These are phyloP conservation scores for Bipolaris zeicola DNA, from an alignment of 2,329 filamentous ascomycete genomes.

Conservation along the genomic window DNA sequence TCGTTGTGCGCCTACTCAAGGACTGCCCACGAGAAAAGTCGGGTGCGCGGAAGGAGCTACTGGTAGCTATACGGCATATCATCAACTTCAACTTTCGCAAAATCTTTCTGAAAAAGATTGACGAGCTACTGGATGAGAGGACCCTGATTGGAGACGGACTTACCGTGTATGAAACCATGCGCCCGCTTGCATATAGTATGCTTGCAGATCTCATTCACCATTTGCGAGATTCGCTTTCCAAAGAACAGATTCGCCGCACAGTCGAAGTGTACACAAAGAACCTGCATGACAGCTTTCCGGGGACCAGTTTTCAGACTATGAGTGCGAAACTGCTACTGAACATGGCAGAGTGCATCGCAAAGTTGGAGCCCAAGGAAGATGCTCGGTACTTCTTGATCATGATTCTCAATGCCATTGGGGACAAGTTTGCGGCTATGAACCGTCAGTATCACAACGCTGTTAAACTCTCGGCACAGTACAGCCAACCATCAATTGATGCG, in stretches of 20 bases:
- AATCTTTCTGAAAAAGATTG: constrained; percentile 92
- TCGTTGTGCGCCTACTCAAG: constrained; percentile 87
- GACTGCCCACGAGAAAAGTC: constrained; percentile 96
- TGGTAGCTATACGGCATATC: constrained; percentile 96
- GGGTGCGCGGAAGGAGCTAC: constrained; percentile 86
- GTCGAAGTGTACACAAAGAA: constrained; percentile 98
- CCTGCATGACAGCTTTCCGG: constrained; percentile 91
- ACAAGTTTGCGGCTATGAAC: constrained; percentile 99
- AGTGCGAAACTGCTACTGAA: constrained; percentile 95
- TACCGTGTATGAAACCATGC: constrained; percentile 95
- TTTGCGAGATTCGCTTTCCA: constrained; percentile 83
- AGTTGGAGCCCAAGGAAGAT: constrained; percentile 89
- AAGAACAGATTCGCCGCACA: constrained; percentile 91
- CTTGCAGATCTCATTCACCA: constrained; percentile 97
- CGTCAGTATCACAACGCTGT: constrained; percentile 92
- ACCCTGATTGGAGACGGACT: constrained; percentile 94
- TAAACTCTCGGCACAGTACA: constrained; percentile 82
- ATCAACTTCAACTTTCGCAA: constrained; percentile 99
- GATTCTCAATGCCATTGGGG: constrained; percentile 96
- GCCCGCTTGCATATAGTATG: constrained; percentile 97
- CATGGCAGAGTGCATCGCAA: constrained; percentile 97
- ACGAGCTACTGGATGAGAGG: constrained; percentile 90
- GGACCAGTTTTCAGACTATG: constrained; percentile 99
- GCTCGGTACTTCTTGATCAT: constrained; percentile 95
- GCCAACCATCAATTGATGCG: constrained; percentile 67